Evolutionary conservation across 108 stramenopile genomes (phyloP).

Genomic region (Nitzschia sp.): DNA sequence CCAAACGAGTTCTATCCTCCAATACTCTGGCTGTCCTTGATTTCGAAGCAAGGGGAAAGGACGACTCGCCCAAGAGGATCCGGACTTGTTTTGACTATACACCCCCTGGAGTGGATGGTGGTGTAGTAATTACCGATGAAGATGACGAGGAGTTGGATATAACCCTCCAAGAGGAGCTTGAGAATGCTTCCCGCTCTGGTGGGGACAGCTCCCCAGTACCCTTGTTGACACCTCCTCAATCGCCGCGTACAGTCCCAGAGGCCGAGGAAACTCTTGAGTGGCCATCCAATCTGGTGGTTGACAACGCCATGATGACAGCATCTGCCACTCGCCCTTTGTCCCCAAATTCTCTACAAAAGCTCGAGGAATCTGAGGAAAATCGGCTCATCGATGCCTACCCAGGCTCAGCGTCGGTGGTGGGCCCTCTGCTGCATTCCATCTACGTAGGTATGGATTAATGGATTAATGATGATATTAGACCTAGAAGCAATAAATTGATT

Average conservation of each 20-base stretch:
- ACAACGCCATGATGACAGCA: constrained; percentile 60
- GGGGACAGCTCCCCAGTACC: constrained; percentile 38
- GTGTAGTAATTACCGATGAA: background rate
- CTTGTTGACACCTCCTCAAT: constrained; percentile 43
- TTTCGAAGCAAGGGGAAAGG: constrained; percentile 22
- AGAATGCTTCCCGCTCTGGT: background rate
- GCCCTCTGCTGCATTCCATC: constrained; percentile 12
- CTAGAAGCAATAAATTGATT: too few species aligned
- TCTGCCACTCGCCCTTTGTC: constrained; percentile 17
- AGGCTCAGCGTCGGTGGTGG: background rate
- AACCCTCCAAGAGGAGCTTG: constrained; percentile 25
- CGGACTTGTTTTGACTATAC: background rate
- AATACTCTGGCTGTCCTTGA: constrained; percentile 35
- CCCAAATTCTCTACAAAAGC: constrained; percentile 11
- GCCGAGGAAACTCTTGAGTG: constrained; percentile 50
- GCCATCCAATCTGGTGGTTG: constrained; percentile 71
- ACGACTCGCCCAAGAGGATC: constrained; percentile 25
- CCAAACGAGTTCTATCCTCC: constrained; percentile 44
- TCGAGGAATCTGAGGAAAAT: constrained; percentile 25
- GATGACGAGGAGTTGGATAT: constrained; percentile 39
- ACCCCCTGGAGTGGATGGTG: background rate
- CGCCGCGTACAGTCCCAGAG: constrained; percentile 54
- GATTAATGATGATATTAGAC: background rate
- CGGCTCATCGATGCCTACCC: constrained; percentile 13
- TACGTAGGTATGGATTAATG: constrained; percentile 14